Percentiles rank a stretch among this genome's conserved stretches.
phyloP scores from a whole-genome alignment of 1,284 basidiomycete species.

The Pascua guehoae region DNA sequence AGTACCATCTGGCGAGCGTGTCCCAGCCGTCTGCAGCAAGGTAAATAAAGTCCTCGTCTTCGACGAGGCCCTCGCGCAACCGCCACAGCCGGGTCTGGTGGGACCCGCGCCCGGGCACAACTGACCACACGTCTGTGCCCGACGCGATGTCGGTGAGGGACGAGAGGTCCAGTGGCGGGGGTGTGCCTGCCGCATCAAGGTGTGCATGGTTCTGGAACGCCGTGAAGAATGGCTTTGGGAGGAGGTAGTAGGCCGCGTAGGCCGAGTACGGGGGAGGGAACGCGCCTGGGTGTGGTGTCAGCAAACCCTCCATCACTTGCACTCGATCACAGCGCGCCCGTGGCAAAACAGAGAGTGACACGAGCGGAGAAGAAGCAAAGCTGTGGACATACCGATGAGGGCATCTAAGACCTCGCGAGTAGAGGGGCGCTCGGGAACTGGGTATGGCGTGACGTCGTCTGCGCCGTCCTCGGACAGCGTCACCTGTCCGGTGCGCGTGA shows the following conservation, averaged over 20 bases:
- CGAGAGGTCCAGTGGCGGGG: constrained; percentile 23
- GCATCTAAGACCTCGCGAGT: constrained; percentile 8
- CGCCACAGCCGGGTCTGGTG: constrained; percentile 16
- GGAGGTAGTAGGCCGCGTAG: constrained; percentile 35
- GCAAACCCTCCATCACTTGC: neutral
- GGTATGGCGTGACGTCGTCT: neutral
- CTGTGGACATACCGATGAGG: constrained; percentile 10
- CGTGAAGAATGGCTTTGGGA: constrained; percentile 32
- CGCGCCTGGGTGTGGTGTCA: constrained; percentile 16
- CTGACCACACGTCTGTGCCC: constrained; percentile 25
- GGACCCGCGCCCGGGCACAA: constrained; percentile 14
- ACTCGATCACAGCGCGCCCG: too few species aligned
- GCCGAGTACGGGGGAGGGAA: constrained; percentile 34
- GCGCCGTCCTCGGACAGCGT: constrained; percentile 21
- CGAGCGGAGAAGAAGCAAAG: neutral
- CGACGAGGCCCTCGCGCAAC: constrained; percentile 52
- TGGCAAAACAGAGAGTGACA: too few species aligned
- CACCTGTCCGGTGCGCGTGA: constrained; percentile 38
- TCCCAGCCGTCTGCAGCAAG: constrained; percentile 72
- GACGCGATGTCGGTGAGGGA: constrained; percentile 21
- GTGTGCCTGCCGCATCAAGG: constrained; percentile 11
- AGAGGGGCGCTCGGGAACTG: neutral
- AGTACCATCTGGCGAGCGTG: constrained; percentile 53
- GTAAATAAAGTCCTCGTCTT: constrained; percentile 73
- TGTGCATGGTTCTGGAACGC: constrained; percentile 32